Evolutionary conservation across 495 filamentous ascomycete genomes (phyloP).

Genomic region (Venustampulla echinocandica): DNA sequence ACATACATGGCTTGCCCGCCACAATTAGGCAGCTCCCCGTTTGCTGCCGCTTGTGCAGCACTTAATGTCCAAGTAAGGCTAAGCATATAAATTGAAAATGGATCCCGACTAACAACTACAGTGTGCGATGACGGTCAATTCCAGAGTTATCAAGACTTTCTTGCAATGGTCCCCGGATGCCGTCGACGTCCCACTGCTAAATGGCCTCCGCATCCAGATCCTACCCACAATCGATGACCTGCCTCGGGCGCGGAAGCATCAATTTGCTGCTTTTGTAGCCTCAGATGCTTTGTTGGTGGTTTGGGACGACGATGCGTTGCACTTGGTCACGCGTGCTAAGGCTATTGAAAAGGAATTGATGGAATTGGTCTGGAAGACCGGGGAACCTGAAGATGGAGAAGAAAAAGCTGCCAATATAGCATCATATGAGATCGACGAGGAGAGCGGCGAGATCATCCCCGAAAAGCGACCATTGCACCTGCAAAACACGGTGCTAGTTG

Average conservation of each 20-base stretch:
- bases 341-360: slow-evolving; percentile 65
- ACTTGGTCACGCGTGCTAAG: slow-evolving; percentile 56
- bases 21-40: slow-evolving; percentile 44
- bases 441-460: slow-evolving; percentile 55
- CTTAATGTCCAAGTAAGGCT: slow-evolving; percentile 57
- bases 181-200: slow-evolving; percentile 64
- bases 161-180: slow-evolving; percentile 61
- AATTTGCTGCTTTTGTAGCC: slow-evolving; percentile 69
- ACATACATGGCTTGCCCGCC: slow-evolving; percentile 64
- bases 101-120: slow-evolving; percentile 24
- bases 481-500: slow-evolving; percentile 57
- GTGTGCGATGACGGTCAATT: slow-evolving; percentile 75
- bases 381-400: slow-evolving; percentile 38
- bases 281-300: slow-evolving; percentile 58
- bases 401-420: slow-evolving; percentile 33
- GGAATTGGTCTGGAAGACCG: slow-evolving; percentile 61
- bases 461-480: slow-evolving; percentile 58
- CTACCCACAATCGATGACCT: slow-evolving; percentile 61
- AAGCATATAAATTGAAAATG: background rate
- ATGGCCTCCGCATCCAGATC: slow-evolving; percentile 66
- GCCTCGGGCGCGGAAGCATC: slow-evolving; percentile 57
- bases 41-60: slow-evolving; percentile 53
- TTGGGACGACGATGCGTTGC: slow-evolving; percentile 68
- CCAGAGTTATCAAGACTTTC: slow-evolving; percentile 66
- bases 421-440: slow-evolving; percentile 56